Conservation (phyloP, 192 early-diverging fungal species). For the Cetraspora pellucida region DNA sequence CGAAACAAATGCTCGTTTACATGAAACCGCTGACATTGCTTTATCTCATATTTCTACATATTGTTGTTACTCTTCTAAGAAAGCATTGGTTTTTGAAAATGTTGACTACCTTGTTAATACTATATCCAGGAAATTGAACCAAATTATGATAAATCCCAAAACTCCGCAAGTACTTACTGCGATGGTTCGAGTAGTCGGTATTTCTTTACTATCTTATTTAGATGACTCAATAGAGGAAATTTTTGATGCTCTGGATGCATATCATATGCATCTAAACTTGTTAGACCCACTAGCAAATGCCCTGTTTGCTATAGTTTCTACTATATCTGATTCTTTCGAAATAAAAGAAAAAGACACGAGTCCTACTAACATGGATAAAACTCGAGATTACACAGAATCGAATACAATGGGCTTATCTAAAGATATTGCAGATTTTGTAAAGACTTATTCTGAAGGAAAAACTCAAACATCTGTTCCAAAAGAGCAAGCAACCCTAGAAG, state of each 20-base stretch:
- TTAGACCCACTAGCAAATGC: conserved; percentile 44
- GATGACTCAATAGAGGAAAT: conserved; percentile 59
- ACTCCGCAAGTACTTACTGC: conserved; percentile 55
- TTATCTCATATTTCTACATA: conserved; percentile 37
- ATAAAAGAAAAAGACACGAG: conserved; percentile 13
- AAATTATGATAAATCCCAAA: conserved; percentile 45
- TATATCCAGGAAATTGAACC: conserved; percentile 32
- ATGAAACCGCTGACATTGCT: conserved; percentile 41
- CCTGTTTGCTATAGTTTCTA: conserved; percentile 24
- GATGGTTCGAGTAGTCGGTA: conserved; percentile 51
- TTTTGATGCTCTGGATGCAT: conserved; percentile 57
- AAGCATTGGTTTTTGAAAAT: conserved; percentile 42
- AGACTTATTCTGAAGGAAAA: background rate
- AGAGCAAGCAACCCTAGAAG: conserved; percentile 39
- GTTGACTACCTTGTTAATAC: conserved; percentile 52
- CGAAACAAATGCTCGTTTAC: conserved; percentile 35
- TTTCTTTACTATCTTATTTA: conserved; percentile 45
- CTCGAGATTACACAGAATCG: conserved; percentile 24
- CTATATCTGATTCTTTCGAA: conserved; percentile 17
- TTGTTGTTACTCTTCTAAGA: conserved; percentile 37
- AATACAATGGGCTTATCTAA: conserved; percentile 31
- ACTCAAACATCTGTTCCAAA: no score
- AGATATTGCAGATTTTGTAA: conserved; percentile 36
- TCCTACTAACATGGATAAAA: background rate
- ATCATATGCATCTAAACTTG: conserved; percentile 50